Evolutionary conservation across 108 stramenopile genomes (phyloP).

Genomic region (Cyclotella atomus): DNA sequence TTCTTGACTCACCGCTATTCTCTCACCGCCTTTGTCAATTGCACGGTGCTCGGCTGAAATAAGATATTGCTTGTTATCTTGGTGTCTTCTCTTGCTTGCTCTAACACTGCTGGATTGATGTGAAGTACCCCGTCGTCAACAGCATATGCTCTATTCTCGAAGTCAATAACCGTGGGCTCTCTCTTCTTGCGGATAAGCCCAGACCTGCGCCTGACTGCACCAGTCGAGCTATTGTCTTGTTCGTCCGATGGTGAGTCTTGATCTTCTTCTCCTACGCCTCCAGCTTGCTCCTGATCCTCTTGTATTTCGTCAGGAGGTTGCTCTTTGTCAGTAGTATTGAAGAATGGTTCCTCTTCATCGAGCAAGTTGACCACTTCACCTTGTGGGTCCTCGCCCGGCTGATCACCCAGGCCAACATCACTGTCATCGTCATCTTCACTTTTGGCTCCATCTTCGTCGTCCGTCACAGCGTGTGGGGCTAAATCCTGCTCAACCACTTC

Average conservation of each 20-base stretch:
- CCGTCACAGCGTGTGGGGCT: neutral
- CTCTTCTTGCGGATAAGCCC: neutral
- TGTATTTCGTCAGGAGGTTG: too few relatives aligned
- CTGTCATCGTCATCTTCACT: conserved; percentile 3
- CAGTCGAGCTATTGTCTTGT: too few relatives aligned
- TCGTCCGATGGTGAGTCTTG: too few relatives aligned
- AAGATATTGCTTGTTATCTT: neutral
- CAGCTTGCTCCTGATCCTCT: too few relatives aligned
- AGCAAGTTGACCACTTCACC: too few relatives aligned
- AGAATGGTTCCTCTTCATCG: too few relatives aligned
- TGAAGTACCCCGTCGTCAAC: neutral
- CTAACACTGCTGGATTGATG: neutral
- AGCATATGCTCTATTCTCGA: neutral
- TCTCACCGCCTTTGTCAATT: too few relatives aligned
- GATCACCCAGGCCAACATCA: neutral
- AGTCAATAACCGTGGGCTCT: neutral
- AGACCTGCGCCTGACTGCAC: too few relatives aligned
- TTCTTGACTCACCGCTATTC: neutral
- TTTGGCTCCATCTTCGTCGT: neutral
- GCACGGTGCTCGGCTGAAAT: neutral
- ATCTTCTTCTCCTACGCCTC: too few relatives aligned
- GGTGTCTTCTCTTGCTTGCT: neutral
- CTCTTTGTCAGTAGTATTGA: too few relatives aligned
- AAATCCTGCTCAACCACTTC: conserved; percentile 20
- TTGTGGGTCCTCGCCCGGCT: neutral